A percentile compares a stretch with the other conserved stretches of the same genome.
phyloP scores from a whole-genome alignment of 192 early-diverging fungal species.

The Kappamyces sp. region DNA sequence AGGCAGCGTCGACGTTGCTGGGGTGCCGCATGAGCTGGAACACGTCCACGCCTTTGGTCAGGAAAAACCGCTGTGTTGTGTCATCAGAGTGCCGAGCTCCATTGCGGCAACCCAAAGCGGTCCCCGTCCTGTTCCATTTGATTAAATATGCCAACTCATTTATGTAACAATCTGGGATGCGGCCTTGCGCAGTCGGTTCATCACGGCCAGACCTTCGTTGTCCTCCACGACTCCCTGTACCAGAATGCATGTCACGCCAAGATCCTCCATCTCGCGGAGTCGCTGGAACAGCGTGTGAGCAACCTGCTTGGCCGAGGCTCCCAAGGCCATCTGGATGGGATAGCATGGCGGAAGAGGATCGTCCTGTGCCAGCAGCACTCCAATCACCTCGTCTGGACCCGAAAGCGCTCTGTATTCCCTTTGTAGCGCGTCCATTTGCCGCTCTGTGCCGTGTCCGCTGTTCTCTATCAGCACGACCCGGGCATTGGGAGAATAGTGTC shows the following conservation, averaged over 20 bases:
- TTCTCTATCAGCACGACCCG: slow-evolving; percentile 71
- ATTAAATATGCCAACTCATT: slow-evolving; percentile 20
- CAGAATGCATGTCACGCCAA: slow-evolving; percentile 66
- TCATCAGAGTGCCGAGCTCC: slow-evolving; percentile 74
- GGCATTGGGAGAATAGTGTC: slow-evolving; percentile 92
- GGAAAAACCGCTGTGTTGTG: slow-evolving; percentile 72
- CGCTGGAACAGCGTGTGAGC: slow-evolving; percentile 76
- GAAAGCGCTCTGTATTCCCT: neutral
- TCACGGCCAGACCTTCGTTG: slow-evolving; percentile 88
- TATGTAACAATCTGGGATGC: slow-evolving; percentile 36
- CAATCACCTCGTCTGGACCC: too few species aligned
- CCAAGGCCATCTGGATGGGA: neutral
- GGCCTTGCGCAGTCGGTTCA: slow-evolving; percentile 93
- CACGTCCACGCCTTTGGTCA: slow-evolving; percentile 74
- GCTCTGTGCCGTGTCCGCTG: neutral
- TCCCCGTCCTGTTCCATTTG: slow-evolving; percentile 31
- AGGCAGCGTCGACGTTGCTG: slow-evolving; percentile 34
- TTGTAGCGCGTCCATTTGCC: neutral
- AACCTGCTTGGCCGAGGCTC: slow-evolving; percentile 49
- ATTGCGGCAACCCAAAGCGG: slow-evolving; percentile 59
- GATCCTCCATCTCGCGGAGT: slow-evolving; percentile 70
- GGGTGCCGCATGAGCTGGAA: slow-evolving; percentile 23
- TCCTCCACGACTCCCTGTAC: slow-evolving; percentile 87
- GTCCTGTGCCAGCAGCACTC: neutral
- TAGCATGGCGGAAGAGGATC: neutral